Evolutionary conservation across 1,139 yeast species (phyloP).

Genomic region (Yamadazyma friedrichii): DNA sequence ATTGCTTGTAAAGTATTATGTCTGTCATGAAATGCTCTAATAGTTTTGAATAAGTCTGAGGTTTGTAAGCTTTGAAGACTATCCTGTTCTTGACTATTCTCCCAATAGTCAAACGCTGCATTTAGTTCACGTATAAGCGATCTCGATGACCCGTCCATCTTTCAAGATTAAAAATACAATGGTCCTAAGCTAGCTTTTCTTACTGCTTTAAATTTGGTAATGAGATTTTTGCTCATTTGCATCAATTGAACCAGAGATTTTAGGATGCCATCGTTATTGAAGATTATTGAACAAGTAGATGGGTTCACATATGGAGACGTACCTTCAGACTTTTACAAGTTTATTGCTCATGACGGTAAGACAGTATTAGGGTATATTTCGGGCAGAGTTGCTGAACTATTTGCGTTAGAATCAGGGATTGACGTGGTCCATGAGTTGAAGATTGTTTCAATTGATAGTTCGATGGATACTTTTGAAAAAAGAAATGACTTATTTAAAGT

Average conservation of each 20-base stretch:
- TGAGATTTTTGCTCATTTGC: slow-evolving; percentile 16
- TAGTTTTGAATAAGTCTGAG: slow-evolving; percentile 13
- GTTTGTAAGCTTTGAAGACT: slow-evolving; percentile 13
- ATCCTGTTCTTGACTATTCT: slow-evolving; percentile 11
- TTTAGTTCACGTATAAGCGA: slow-evolving; percentile 33
- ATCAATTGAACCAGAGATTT: too few relatives aligned
- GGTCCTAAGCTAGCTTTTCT: background rate
- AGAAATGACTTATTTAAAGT: slow-evolving; percentile 45
- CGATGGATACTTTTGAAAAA: slow-evolving; percentile 43
- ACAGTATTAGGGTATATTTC: slow-evolving; percentile 53
- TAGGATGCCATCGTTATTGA: slow-evolving; percentile 12
- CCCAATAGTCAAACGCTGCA: slow-evolving; percentile 30
- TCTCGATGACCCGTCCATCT: slow-evolving; percentile 25
- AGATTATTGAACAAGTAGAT: slow-evolving; percentile 45
- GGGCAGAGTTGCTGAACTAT: slow-evolving; percentile 40
- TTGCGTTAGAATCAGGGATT: slow-evolving; percentile 32
- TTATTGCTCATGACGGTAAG: slow-evolving; percentile 51
- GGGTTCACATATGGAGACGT: slow-evolving; percentile 38
- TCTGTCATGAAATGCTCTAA: slow-evolving; percentile 26
- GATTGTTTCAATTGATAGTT: slow-evolving; percentile 35
- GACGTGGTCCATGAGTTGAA: slow-evolving; percentile 26
- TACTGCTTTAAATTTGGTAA: background rate
- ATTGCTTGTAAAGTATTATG: slow-evolving; percentile 41
- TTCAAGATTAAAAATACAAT: too few relatives aligned
- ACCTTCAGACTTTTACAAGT: slow-evolving; percentile 27